Conservation (phyloP, 2,329 filamentous ascomycete genomes). For the Colletotrichum sp. region DNA sequence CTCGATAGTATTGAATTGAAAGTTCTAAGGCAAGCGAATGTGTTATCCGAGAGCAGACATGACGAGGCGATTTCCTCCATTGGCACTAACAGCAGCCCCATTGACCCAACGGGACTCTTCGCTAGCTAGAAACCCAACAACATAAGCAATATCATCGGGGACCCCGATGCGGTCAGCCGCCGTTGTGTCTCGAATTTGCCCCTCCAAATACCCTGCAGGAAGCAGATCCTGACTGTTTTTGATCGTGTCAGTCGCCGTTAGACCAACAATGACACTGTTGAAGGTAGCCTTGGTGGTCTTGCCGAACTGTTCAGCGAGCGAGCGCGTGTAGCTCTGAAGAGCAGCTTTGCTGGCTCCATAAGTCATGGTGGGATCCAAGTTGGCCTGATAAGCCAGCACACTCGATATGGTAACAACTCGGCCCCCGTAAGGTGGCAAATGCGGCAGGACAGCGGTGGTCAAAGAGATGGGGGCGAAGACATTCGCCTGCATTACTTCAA, state of each 20-base stretch:
- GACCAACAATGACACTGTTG: conserved; percentile 35
- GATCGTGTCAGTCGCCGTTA: conserved; percentile 21
- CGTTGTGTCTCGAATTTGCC: not conserved
- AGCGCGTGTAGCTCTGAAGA: conserved; percentile 28
- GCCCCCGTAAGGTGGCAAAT: conserved; percentile 33
- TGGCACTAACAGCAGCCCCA: not conserved
- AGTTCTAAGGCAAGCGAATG: too few relatives aligned
- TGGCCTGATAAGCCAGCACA: conserved; percentile 3
- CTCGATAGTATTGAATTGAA: too few relatives aligned
- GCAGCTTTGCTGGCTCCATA: conserved; percentile 40
- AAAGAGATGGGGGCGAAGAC: conserved; percentile 27
- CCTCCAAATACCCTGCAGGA: not conserved
- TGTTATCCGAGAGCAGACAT: not conserved
- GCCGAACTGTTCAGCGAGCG: conserved; percentile 33
- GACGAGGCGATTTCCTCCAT: not conserved
- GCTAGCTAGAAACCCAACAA: conserved; percentile 4
- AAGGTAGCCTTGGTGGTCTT: conserved; percentile 28
- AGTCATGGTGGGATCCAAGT: not conserved
- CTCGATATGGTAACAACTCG: conserved; percentile 38
- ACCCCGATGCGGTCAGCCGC: not conserved
- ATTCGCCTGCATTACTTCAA: not conserved
- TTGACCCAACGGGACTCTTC: conserved; percentile 1
- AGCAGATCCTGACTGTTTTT: not conserved
- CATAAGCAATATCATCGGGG: not conserved
- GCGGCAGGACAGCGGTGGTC: conserved; percentile 29